Percentiles rank a stretch among this genome's conserved stretches.
These are phyloP conservation scores for Aspergillus pseudotamarii DNA, from an alignment of 2,329 filamentous ascomycete species.

Conservation along the genomic window DNA sequence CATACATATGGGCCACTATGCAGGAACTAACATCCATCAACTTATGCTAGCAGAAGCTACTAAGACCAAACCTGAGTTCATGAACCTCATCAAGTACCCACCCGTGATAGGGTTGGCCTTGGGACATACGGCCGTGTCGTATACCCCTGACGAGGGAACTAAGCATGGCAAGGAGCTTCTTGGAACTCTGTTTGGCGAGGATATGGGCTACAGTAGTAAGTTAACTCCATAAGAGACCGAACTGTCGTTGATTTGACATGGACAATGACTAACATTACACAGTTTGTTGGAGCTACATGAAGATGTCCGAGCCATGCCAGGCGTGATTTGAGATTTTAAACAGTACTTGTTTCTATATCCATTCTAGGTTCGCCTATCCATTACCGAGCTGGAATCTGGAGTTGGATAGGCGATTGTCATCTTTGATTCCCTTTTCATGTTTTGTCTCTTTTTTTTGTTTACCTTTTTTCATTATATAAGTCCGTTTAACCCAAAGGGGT, in stretches of 20 bases:
- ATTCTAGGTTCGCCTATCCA: not conserved
- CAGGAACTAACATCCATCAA: conserved; percentile 69
- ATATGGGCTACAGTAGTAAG: conserved; percentile 67
- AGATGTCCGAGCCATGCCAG: conserved; percentile 43
- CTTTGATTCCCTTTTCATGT: not conserved
- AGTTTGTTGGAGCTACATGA: conserved; percentile 62
- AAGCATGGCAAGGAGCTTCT: conserved; percentile 17
- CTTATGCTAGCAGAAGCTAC: conserved; percentile 53
- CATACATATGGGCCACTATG: conserved; percentile 71
- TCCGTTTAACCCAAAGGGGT: not conserved
- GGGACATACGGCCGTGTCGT: conserved; percentile 69
- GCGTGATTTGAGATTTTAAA: conserved; percentile 11
- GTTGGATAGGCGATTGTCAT: not conserved
- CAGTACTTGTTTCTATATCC: not conserved
- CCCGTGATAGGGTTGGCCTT: conserved; percentile 73
- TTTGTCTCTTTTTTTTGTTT: not conserved
- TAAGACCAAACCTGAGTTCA: conserved; percentile 49
- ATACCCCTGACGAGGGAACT: conserved; percentile 60
- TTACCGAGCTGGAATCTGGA: not conserved
- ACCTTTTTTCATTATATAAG: not conserved
- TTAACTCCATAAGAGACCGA: conserved; percentile 21
- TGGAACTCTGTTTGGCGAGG: conserved; percentile 65
- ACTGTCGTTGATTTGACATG: not conserved
- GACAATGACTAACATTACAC: conserved; percentile 7
- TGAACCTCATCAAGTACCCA: conserved; percentile 57